phyloP scores from a whole-genome alignment of 83 land plant genomes.

The Picea engelmannii region DNA sequence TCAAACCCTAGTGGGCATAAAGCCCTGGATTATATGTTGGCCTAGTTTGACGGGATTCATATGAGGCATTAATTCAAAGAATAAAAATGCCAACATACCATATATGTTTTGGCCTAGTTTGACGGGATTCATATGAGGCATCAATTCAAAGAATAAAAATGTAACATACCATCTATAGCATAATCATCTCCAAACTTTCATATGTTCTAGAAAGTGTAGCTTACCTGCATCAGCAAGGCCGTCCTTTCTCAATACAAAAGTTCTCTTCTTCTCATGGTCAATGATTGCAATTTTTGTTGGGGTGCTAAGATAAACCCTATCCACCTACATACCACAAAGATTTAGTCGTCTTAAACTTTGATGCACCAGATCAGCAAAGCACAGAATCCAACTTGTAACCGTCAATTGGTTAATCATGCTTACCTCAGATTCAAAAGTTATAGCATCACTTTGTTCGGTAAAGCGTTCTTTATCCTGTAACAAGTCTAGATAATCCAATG shows the following conservation, averaged over 20 bases:
- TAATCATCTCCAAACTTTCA: background rate
- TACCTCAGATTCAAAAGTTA: constrained; percentile 88
- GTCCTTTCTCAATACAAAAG: constrained; percentile 61
- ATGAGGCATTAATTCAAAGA: background rate
- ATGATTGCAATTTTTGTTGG: constrained; percentile 67
- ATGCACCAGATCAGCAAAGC: background rate
- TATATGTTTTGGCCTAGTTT: background rate
- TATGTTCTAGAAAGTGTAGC: constrained; percentile 11
- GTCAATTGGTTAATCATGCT: background rate
- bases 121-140: too few relatives aligned
- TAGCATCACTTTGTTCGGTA: constrained; percentile 85
- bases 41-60: too few relatives aligned
- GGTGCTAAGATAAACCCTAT: constrained; percentile 61
- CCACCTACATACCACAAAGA: constrained; percentile 39
- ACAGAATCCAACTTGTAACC: background rate
- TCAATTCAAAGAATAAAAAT: background rate
- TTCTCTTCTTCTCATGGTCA: constrained; percentile 76
- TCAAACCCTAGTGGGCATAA: too few relatives aligned
- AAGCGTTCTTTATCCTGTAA: constrained; percentile 57
- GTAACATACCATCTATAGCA: background rate
- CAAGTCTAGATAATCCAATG: constrained; percentile 80
- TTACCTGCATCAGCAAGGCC: constrained; percentile 78
- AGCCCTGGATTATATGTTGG: too few relatives aligned
- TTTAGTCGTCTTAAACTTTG: background rate
- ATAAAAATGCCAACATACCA: background rate